These are phyloP conservation scores for Pleodorina starrii DNA, from an alignment of 139 green algal genomes.

Conservation along the genomic window DNA sequence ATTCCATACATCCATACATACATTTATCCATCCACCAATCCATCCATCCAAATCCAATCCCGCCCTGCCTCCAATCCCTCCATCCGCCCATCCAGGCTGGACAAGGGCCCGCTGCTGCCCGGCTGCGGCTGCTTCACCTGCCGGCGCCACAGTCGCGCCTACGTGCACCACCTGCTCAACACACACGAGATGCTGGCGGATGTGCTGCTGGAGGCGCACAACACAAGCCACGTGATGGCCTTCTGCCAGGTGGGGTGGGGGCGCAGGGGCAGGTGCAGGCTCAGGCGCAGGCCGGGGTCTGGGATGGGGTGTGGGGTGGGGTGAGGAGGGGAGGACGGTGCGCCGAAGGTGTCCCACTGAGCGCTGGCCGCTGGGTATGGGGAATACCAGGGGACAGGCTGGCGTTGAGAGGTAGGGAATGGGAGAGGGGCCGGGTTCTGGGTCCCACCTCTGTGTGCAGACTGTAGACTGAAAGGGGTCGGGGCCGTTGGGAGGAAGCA, in stretches of 20 bases:
- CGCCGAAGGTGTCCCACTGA: too few species aligned
- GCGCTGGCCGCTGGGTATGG: background rate
- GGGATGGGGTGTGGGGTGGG: background rate
- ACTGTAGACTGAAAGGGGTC: too few species aligned
- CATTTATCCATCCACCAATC: too few species aligned
- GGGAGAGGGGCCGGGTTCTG: background rate
- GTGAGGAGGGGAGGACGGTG: background rate
- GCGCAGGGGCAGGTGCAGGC: too few species aligned
- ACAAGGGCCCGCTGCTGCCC: conserved; percentile 70
- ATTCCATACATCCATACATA: too few species aligned
- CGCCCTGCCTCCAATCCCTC: too few species aligned
- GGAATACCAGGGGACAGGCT: background rate
- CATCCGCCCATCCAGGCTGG: too few species aligned
- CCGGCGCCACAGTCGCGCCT: conserved; percentile 74
- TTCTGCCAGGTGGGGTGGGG: conserved; percentile 64
- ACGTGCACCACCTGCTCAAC: conserved; percentile 87
- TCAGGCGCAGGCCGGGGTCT: background rate
- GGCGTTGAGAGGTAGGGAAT: background rate
- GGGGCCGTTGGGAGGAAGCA: too few species aligned
- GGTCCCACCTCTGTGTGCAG: too few species aligned
- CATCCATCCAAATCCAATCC: too few species aligned
- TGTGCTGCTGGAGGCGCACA: conserved; percentile 85
- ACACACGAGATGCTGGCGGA: conserved; percentile 84
- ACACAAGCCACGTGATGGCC: conserved; percentile 73
- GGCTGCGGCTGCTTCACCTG: conserved; percentile 83